Evolutionary conservation across 2,329 filamentous ascomycete genomes (phyloP), one percentile per base, ranked within the genome.

Genomic region (Xylariales sp.): DNA sequence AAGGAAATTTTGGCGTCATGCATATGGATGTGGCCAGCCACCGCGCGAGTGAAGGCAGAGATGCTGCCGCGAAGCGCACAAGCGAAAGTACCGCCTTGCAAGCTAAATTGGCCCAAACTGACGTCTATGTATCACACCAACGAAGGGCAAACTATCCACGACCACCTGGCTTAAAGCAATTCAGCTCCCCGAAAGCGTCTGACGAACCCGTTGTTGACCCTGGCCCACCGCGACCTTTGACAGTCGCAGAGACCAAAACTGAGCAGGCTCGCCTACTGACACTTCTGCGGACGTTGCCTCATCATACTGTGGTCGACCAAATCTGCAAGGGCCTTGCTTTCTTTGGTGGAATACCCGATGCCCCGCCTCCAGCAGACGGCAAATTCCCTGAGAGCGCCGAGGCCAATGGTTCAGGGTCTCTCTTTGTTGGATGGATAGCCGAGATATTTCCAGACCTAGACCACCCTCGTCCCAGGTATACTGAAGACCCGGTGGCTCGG

Each of bases 1-100:
- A 86, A 67, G 88, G 88, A 34, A 89, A 89, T 71, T 90, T 90
- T 75, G 81, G 83, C 53, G 86, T 90, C 48, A 89, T 90, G 84
- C 86, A 89, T 64, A 89, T 90, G 81, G 83, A 85, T 41, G 80
- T 87, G 32, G 74, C 75, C 28, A 80, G 80, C 64, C 81, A 79
- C 74, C 78, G 80, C 69, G 82, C 84, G 65, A 82, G 83, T 46
- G 79, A 84, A 58, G 81, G 84, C 48, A 81, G 86, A 55, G 83
- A 85, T 74, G 83, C 84, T 59, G 84, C 86, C 53, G 87, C 87
- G 5, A 88, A 89, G 76, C 84, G 86, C 58, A 86, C 87, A 12
- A 90, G 88, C 73, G 87, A 90, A 75, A 85, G 83, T 71, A 90
- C 88, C 12, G 86, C 85, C 53, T 81, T 86, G 60, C 86, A 87